Evolutionary conservation across 208 protist species (phyloP).

Genomic region (Wallacemonas rigidus): DNA sequence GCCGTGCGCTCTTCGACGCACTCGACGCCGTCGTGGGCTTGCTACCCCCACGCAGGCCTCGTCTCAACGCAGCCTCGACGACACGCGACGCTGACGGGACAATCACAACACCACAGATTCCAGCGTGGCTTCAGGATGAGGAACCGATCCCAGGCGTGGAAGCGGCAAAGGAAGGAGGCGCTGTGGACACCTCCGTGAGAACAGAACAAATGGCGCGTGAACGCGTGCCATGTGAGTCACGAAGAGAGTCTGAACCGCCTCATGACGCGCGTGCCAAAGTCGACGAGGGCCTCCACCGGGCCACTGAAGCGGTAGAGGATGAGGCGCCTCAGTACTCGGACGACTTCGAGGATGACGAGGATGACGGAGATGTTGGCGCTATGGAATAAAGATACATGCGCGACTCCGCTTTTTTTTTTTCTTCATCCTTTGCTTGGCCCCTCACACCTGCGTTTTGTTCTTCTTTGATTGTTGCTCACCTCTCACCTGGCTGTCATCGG

Average conservation of each 20-base stretch:
- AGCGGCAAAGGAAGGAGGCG: too few species aligned
- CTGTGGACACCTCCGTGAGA: too few species aligned
- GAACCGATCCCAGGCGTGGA: background rate
- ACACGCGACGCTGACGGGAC: background rate
- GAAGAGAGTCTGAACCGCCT: constrained; percentile 1
- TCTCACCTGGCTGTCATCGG: too few species aligned
- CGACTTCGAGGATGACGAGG: constrained; percentile 50
- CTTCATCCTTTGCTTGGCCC: background rate
- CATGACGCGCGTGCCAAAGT: constrained; percentile 19
- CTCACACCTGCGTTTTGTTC: too few species aligned
- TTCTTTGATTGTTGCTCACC: too few species aligned
- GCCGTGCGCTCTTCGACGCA: constrained; percentile 10
- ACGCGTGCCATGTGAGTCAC: too few species aligned
- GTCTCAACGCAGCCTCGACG: background rate
- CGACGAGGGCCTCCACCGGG: too few species aligned
- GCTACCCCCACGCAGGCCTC: background rate
- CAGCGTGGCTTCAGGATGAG: constrained; percentile 4
- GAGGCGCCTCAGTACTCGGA: constrained; percentile 39
- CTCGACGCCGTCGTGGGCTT: constrained; percentile 1
- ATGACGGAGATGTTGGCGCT: background rate
- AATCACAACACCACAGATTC: background rate
- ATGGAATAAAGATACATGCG: too few species aligned
- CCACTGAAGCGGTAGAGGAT: background rate
- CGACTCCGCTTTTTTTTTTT: background rate
- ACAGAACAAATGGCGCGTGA: too few species aligned